Conservation (phyloP, 1,139 yeast genomes). For the Nakaseomyces glabratus region DNA sequence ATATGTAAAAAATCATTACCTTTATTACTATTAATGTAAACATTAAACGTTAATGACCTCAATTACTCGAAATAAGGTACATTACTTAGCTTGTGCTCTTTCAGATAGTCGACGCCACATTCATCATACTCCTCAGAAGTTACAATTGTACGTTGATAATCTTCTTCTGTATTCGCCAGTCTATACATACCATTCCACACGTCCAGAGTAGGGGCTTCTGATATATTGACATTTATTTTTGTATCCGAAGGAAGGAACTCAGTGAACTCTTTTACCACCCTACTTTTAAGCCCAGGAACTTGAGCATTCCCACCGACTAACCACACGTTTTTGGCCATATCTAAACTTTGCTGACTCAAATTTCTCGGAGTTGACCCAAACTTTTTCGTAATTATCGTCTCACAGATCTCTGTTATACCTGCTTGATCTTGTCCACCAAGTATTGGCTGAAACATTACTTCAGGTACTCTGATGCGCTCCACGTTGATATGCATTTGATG, state of each 20-base stretch:
- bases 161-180: slow-evolving; percentile 49
- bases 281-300: slow-evolving; percentile 54
- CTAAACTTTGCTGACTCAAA: slow-evolving; percentile 24
- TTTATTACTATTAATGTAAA: no score
- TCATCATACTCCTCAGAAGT: slow-evolving; percentile 74
- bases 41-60: background rate
- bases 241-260: slow-evolving; percentile 63
- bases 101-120: slow-evolving; percentile 80
- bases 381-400: slow-evolving; percentile 55
- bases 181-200: slow-evolving; percentile 94
- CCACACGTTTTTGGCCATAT: slow-evolving; percentile 53
- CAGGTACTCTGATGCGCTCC: slow-evolving; percentile 89
- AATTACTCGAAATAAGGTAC: slow-evolving; percentile 18
- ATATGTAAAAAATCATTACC: slow-evolving; percentile 4
- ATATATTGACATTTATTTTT: slow-evolving; percentile 51
- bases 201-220: slow-evolving; percentile 62
- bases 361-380: slow-evolving; percentile 46
- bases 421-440: slow-evolving; percentile 96
- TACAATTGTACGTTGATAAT: slow-evolving; percentile 43
- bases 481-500: slow-evolving; percentile 86
- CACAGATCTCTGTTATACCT: slow-evolving; percentile 70
- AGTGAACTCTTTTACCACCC: slow-evolving; percentile 60
- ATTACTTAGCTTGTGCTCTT: slow-evolving; percentile 80
- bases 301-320: slow-evolving; percentile 79
- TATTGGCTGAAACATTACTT: slow-evolving; percentile 84